These are phyloP conservation scores for Hyaloperonospora brassicae DNA, from an alignment of 352 stramenopile species.

Conservation along the genomic window DNA sequence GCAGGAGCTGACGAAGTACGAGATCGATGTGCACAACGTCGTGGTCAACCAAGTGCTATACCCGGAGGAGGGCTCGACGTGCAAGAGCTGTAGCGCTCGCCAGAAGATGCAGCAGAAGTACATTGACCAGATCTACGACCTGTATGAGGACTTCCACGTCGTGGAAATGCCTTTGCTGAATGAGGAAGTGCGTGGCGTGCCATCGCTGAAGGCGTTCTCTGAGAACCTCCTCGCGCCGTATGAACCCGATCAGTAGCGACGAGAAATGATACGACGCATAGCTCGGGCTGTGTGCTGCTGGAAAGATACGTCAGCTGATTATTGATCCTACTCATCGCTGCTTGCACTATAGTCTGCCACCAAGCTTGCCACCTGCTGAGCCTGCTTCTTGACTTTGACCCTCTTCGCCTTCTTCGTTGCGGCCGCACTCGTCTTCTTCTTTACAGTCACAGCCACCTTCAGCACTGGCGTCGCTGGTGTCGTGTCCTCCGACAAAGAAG, in stretches of 20 bases:
- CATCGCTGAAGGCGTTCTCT: constrained; percentile 91
- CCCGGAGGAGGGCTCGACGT: constrained; percentile 63
- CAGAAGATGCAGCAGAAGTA: constrained; percentile 99
- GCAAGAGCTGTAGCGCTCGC: constrained; percentile 92
- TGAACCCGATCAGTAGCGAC: constrained; percentile 52
- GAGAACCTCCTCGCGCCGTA: constrained; percentile 92
- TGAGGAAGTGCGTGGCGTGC: constrained; percentile 95
- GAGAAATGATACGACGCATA: constrained; percentile 6
- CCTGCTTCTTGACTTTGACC: constrained; percentile 27
- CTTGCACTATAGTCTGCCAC: constrained; percentile 79
- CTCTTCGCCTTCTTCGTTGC: constrained; percentile 27
- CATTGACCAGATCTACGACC: constrained; percentile 99
- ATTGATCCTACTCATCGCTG: constrained; percentile 30
- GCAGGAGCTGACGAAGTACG: constrained; percentile 98
- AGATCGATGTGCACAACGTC: constrained; percentile 99
- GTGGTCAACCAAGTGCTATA: constrained; percentile 99
- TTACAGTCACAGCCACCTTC: constrained; percentile 30
- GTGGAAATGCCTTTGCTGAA: constrained; percentile 97
- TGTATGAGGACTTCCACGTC: constrained; percentile 99
- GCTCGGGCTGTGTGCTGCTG: background rate
- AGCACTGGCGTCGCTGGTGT: constrained; percentile 14
- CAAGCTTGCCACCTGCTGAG: constrained; percentile 41
- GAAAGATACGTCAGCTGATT: constrained; percentile 8
- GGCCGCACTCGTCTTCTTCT: constrained; percentile 22
- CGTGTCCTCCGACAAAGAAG: constrained; percentile 2